Evolutionary conservation across 2,329 filamentous ascomycete species (phyloP).

Genomic region (Botrytis squamosa): DNA sequence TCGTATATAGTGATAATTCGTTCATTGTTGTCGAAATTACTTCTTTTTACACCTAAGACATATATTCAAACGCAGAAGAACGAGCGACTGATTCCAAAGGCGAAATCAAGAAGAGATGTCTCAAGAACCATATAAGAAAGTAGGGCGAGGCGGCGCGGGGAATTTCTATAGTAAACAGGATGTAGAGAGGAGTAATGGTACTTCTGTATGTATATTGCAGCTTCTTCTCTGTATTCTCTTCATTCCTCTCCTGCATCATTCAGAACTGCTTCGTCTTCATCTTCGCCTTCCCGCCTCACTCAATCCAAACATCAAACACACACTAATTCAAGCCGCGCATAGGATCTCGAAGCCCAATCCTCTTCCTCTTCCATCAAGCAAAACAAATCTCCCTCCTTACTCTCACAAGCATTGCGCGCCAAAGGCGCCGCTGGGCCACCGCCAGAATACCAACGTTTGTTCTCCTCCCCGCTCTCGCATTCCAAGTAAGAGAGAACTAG

Average conservation of each 20-base stretch:
- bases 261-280: slow-evolving; percentile 2
- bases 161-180: slow-evolving; percentile 59
- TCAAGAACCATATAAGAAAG: slow-evolving; percentile 42
- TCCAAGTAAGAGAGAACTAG: background rate
- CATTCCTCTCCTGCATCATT: background rate
- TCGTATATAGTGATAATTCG: background rate
- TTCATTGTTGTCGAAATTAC: background rate
- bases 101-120: background rate
- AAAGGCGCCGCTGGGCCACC: background rate
- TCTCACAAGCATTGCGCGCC: background rate
- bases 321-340: background rate
- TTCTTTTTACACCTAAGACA: background rate
- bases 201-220: slow-evolving; percentile 1
- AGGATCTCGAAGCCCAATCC: slow-evolving; percentile 43
- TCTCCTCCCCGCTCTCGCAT: background rate
- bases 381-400: background rate
- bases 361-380: slow-evolving; percentile 19
- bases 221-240: background rate
- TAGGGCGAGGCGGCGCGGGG: slow-evolving; percentile 63
- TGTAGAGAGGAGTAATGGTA: slow-evolving; percentile 40
- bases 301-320: background rate
- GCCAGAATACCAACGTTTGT: slow-evolving; percentile 40
- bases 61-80: background rate
- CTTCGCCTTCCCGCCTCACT: slow-evolving; percentile 10
- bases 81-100: background rate